A percentile compares a stretch with the other conserved stretches of the same genome.
phyloP scores from a whole-genome alignment of 371 early-diverging fungal species.

The Massospora cicadina region DNA sequence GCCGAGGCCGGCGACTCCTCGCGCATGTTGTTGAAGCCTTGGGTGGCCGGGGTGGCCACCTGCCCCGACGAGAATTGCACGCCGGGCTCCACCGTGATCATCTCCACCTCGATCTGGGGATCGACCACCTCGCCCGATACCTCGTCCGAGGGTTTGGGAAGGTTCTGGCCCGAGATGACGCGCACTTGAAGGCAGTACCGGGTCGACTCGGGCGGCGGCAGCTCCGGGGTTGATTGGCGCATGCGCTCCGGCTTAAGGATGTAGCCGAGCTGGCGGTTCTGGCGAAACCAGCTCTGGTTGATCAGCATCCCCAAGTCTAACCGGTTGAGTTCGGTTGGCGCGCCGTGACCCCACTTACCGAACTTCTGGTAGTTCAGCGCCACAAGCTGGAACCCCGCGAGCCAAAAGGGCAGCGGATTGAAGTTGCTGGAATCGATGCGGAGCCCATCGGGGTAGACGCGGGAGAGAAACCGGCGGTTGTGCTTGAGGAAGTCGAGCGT shows the following conservation, averaged over 20 bases:
- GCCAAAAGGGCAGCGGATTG: constrained; percentile 61
- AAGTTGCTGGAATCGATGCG: constrained; percentile 55
- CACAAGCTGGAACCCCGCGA: constrained; percentile 56
- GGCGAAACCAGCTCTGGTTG: constrained; percentile 49
- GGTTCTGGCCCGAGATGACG: constrained; percentile 37
- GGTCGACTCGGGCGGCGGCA: neutral
- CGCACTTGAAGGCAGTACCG: neutral
- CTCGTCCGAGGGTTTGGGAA: constrained; percentile 33
- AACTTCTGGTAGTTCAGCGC: constrained; percentile 67
- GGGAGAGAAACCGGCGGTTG: constrained; percentile 30
- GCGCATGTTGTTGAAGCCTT: neutral
- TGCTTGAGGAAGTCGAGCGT: constrained; percentile 23
- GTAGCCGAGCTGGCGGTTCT: constrained; percentile 48
- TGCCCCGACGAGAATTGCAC: neutral
- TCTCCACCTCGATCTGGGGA: constrained; percentile 34
- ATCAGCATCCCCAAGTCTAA: constrained; percentile 47
- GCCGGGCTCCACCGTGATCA: constrained; percentile 19
- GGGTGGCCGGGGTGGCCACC: neutral
- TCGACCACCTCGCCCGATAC: constrained; percentile 29
- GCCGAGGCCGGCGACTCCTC: constrained; percentile 19
- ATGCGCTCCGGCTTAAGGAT: constrained; percentile 41
- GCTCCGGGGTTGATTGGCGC: constrained; percentile 2
- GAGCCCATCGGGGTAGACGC: constrained; percentile 55
- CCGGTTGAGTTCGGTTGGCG: neutral
- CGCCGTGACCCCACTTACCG: constrained; percentile 15